These are phyloP conservation scores for Bjerkandera adusta DNA, from an alignment of 1,284 basidiomycete species.

Conservation along the genomic window DNA sequence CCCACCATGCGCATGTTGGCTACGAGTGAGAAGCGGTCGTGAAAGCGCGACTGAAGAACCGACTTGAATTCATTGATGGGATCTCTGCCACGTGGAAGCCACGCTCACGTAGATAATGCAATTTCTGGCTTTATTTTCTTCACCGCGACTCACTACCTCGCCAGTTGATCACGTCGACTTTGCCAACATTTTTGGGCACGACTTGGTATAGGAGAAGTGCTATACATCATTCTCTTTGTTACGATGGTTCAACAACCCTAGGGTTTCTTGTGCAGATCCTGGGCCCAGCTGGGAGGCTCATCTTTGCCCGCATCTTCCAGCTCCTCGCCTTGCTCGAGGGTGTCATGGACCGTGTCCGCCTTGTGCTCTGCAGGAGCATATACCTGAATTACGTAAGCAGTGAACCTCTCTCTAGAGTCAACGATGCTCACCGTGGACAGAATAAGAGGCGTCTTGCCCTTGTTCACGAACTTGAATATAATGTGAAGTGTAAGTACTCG, in stretches of 20 bases:
- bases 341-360: conserved; percentile 29
- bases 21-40: too few relatives aligned
- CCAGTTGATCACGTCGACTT: too few relatives aligned
- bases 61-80: too few relatives aligned
- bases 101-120: too few relatives aligned
- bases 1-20: conserved; percentile 55
- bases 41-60: too few relatives aligned
- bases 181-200: too few relatives aligned
- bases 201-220: too few relatives aligned
- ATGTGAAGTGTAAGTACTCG: conserved; percentile 6
- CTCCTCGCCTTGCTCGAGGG: conserved; percentile 27
- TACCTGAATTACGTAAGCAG: conserved; percentile 19
- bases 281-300: conserved; percentile 30
- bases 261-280: conserved; percentile 20
- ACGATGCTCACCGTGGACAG: conserved; percentile 26
- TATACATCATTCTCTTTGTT: too few relatives aligned
- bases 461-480: conserved; percentile 27
- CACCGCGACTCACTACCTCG: too few relatives aligned
- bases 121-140: too few relatives aligned
- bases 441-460: conserved; percentile 27
- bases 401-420: neutral
- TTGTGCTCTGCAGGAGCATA: conserved; percentile 34
- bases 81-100: too few relatives aligned
- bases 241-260: too few relatives aligned
- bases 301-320: conserved; percentile 31